These are phyloP conservation scores for Exophiala sideris DNA, from an alignment of 2,329 filamentous ascomycete genomes.

Conservation along the genomic window DNA sequence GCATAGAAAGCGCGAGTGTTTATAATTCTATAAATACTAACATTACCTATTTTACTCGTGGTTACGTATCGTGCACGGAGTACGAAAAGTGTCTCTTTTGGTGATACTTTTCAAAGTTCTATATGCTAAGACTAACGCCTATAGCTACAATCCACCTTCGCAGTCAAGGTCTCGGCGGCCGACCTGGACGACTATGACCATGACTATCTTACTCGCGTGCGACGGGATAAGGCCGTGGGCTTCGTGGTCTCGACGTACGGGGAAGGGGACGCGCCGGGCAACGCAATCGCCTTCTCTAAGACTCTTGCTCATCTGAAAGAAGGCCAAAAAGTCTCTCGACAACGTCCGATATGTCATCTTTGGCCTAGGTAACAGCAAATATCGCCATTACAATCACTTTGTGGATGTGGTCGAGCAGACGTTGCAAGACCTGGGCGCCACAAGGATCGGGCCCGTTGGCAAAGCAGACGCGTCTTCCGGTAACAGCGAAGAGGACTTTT, in stretches of 20 bases:
- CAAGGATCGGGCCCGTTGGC: slow-evolving; percentile 73
- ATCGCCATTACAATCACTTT: slow-evolving; percentile 96
- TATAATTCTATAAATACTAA: no score
- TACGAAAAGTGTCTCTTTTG: no score
- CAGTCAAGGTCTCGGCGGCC: slow-evolving; percentile 89
- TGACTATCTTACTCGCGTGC: slow-evolving; percentile 76
- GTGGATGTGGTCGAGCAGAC: slow-evolving; percentile 78
- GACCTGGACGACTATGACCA: slow-evolving; percentile 93
- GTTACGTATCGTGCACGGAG: no score
- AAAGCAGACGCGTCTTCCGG: slow-evolving; percentile 91
- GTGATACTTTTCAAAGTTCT: no score
- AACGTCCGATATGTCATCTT: slow-evolving; percentile 74
- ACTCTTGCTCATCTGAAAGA: slow-evolving; percentile 74
- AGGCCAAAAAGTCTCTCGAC: slow-evolving; percentile 54
- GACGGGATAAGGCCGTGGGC: slow-evolving; percentile 76
- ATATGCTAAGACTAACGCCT: no score
- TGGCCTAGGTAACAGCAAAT: slow-evolving; percentile 92
- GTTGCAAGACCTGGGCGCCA: slow-evolving; percentile 71
- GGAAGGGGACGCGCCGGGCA: slow-evolving; percentile 92
- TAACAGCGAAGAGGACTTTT: slow-evolving; percentile 93
- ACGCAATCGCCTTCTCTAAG: slow-evolving; percentile 84
- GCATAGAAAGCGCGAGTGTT: no score
- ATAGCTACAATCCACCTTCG: slow-evolving; percentile 56
- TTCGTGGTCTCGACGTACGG: slow-evolving; percentile 93
- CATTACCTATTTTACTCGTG: no score